Evolutionary conservation across 2,329 filamentous ascomycete genomes (phyloP).

Genomic region (Penicillium thymicola): DNA sequence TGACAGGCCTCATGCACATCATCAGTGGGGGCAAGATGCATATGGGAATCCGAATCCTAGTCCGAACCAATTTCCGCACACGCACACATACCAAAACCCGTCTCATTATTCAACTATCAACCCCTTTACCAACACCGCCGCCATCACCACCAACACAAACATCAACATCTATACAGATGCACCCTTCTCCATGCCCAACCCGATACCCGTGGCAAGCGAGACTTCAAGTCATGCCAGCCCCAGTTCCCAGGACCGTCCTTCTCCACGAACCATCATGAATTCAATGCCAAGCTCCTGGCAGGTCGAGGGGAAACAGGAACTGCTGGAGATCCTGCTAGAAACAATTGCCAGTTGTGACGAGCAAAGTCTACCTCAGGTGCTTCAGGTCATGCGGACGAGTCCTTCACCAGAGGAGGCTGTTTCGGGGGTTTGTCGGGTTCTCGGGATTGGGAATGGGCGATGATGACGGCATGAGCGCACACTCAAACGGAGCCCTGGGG

Average conservation of each 20-base stretch:
- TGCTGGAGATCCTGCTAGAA: conserved; percentile 26
- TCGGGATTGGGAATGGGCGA: conserved; percentile 15
- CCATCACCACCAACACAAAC: not conserved
- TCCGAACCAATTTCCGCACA: not conserved
- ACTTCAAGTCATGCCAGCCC: not conserved
- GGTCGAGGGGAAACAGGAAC: conserved; percentile 21
- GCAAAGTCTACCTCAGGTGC: conserved; percentile 21
- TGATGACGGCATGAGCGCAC: not conserved
- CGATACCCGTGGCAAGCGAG: not conserved
- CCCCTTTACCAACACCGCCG: not conserved
- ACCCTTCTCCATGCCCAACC: not conserved
- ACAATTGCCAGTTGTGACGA: conserved; percentile 30
- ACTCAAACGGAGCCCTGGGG: not conserved
- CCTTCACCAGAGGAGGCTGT: conserved; percentile 29
- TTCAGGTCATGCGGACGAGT: conserved; percentile 29
- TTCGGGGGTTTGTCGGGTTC: conserved; percentile 23
- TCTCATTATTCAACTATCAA: conserved; percentile 4
- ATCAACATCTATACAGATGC: not conserved
- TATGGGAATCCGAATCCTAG: not conserved
- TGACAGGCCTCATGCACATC: not conserved
- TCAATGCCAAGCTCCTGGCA: conserved; percentile 24
- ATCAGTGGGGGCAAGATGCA: not conserved
- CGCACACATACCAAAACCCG: not conserved
- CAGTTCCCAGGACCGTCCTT: not conserved
- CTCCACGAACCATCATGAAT: conserved; percentile 5